These are phyloP conservation scores for Sarcocystis neurona DNA, from an alignment of 169 alveolate species.

Conservation along the genomic window DNA sequence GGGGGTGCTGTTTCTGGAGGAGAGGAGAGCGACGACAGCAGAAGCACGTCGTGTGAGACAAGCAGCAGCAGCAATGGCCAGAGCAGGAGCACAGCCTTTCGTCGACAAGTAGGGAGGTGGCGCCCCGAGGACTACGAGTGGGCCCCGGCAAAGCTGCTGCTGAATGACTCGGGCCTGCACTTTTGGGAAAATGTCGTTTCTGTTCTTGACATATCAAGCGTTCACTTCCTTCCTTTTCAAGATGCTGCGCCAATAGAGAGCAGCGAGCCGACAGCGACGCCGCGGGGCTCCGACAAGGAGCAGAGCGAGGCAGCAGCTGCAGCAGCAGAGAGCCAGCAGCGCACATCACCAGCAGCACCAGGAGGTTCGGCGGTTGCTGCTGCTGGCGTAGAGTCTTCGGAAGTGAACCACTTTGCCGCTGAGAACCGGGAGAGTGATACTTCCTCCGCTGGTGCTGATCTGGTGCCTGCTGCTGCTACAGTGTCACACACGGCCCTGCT, in stretches of 20 bases:
- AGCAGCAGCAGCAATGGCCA: background rate
- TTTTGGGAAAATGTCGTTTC: slow-evolving; percentile 14
- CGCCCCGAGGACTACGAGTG: background rate
- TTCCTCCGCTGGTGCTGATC: no score
- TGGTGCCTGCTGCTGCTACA: no score
- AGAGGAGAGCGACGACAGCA: background rate
- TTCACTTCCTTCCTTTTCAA: background rate
- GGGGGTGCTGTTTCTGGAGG: no score
- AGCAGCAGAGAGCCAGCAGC: no score
- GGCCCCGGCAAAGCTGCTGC: background rate
- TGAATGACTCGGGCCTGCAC: slow-evolving; percentile 28
- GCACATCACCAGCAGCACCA: no score
- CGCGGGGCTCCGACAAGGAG: background rate
- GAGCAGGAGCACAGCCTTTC: background rate
- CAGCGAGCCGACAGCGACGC: no score
- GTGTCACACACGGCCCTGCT: no score
- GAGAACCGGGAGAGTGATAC: no score
- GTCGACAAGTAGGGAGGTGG: background rate
- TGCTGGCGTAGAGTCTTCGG: no score
- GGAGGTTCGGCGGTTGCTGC: no score
- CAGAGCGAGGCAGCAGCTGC: background rate
- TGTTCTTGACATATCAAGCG: background rate
- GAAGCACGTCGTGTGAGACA: slow-evolving; percentile 10
- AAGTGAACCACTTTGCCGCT: no score
- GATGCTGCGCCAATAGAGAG: no score